Evolutionary conservation across 1,139 yeast species (phyloP), one percentile per base, ranked within the genome.

Genomic region (Sugiyamaella sp.): DNA sequence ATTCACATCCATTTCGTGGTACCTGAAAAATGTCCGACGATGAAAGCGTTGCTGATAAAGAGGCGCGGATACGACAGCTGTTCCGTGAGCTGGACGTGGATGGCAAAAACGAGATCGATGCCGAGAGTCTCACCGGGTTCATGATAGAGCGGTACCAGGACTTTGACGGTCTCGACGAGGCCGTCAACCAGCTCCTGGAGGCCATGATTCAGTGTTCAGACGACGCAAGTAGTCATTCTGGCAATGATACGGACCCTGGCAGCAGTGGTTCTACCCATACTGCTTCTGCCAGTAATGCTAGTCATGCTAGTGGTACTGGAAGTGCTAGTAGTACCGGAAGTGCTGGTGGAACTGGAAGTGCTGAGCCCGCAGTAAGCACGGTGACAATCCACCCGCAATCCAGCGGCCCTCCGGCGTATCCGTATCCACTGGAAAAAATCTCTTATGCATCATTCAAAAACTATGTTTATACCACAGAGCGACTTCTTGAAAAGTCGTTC

Each of bases 401-500:
- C n/a, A 20, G 12, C 24, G 16, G 24, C 14, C 24, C 33, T n/a
- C 24, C 22, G 14, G 14, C 29, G 14, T 25, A 21, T 16, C 33
- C 32, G 3, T 41, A 27, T 6, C 32, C 44, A 17, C 40, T 33
- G 17, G 41, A 47, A 32, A 40, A 21, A 84, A 77, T 85, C 22
- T 86, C 84, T 63, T 81, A 78, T 57, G 73, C 74, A 24, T 89
- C 85, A 65, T 86, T 87, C 65, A 78, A 80, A 59, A 69, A 72
- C 37, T 87, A 85, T 66, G 78, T 86, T 33, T 68, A 74, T 3
- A 74, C 76, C 19, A 86, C 93, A 0, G 95, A 87, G 63, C 75
- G 74, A 35, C 93, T 88, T 66, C 84, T 90, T 54, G 77, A 80
- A 52, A 74, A 71, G 46, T 93, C 96, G 0, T 90, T 90, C 67